These are phyloP conservation scores for Endocalyx cinctus DNA, from an alignment of 2,329 filamentous ascomycete species.

Conservation along the genomic window DNA sequence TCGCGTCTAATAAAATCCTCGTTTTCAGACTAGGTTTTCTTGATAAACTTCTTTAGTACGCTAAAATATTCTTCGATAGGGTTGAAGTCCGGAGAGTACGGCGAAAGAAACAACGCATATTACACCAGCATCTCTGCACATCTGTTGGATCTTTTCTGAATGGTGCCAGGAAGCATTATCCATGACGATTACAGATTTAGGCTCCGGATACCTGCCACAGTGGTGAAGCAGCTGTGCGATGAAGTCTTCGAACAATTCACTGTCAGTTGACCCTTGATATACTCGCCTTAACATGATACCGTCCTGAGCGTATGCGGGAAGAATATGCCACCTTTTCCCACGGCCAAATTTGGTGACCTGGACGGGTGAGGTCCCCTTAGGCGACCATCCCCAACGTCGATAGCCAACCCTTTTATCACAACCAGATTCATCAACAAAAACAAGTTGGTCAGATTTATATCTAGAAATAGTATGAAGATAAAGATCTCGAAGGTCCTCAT, in stretches of 20 bases:
- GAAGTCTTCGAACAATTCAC: constrained; percentile 21
- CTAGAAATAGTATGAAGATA: constrained; percentile 23
- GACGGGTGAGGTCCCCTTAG: constrained; percentile 17
- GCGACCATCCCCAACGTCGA: constrained; percentile 27
- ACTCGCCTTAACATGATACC: constrained; percentile 16
- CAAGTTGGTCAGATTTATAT: constrained; percentile 24
- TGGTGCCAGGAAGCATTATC: constrained; percentile 26
- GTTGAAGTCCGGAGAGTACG: constrained; percentile 7
- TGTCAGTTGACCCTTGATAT: constrained; percentile 19
- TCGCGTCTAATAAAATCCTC: constrained; percentile 6
- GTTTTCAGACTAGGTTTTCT: constrained; percentile 1
- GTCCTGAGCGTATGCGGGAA: constrained; percentile 22
- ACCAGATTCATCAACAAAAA: constrained; percentile 29
- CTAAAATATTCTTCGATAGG: constrained; percentile 9
- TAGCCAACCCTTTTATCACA: constrained; percentile 27
- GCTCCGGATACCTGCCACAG: constrained; percentile 22
- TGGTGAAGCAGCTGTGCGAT: constrained; percentile 23
- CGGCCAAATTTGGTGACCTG: constrained; percentile 12
- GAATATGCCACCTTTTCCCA: constrained; percentile 7
- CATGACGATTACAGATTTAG: constrained; percentile 26
- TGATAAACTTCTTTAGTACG: constrained; percentile 7
- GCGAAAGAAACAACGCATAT: constrained; percentile 6
- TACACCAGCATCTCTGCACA: constrained; percentile 16
- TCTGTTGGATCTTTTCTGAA: constrained; percentile 15
- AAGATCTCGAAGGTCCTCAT: too few relatives aligned